Evolutionary conservation across 1,284 basidiomycete genomes (phyloP).

Genomic region (Malassezia globosa): DNA sequence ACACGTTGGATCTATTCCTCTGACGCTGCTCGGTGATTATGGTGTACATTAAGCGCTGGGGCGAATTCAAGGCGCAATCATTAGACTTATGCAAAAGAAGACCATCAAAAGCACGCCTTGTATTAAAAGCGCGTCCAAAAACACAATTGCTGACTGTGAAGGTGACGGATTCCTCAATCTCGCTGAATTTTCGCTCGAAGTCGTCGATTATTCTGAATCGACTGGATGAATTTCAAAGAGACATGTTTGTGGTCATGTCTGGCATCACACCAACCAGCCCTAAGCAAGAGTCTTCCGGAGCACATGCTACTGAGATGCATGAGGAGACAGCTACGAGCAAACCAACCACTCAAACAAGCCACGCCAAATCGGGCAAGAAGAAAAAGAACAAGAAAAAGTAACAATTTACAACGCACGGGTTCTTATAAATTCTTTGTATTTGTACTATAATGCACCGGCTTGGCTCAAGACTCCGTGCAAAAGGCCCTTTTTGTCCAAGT

Average conservation of each 20-base stretch:
- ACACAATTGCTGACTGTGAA: constrained; percentile 9
- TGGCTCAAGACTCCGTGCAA: constrained; percentile 8
- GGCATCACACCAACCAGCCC: constrained; percentile 2
- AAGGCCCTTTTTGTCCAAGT: constrained; percentile 6
- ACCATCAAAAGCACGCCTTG: constrained; percentile 11
- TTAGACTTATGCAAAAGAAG: constrained; percentile 3
- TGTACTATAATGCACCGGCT: constrained; percentile 12
- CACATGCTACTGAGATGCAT: not conserved
- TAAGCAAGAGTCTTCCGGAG: not conserved
- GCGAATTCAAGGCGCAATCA: constrained; percentile 14
- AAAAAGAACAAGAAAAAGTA: constrained; percentile 19
- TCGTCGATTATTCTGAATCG: constrained; percentile 86
- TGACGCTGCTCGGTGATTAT: no score
- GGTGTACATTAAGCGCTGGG: constrained; percentile 18
- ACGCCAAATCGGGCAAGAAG: constrained; percentile 13
- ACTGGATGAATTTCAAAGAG: constrained; percentile 75
- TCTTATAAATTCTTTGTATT: not conserved
- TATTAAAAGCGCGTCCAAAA: constrained; percentile 13
- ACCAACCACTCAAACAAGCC: not conserved
- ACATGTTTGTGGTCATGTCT: constrained; percentile 64
- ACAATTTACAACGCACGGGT: not conserved
- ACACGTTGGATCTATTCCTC: not conserved
- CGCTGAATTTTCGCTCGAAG: constrained; percentile 78
- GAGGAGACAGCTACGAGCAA: not conserved
- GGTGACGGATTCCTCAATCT: constrained; percentile 9